Evolutionary conservation across 805 yeast species (phyloP).

Genomic region (Saturnispora saitoi): DNA sequence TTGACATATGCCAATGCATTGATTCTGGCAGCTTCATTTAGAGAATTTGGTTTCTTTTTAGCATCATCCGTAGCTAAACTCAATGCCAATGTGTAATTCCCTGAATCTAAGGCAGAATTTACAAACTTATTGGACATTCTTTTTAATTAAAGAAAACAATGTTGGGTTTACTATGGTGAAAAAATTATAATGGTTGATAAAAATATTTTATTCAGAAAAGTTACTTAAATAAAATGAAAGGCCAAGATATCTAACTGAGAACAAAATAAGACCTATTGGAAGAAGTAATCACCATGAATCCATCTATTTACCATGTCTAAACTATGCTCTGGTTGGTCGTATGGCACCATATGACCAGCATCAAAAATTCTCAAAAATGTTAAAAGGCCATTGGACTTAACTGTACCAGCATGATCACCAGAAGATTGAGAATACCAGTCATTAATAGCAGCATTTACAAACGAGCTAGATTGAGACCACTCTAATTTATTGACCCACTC

Average conservation of each 20-base stretch:
- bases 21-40: constrained; percentile 40
- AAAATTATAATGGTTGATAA: not conserved
- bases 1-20: constrained; percentile 31
- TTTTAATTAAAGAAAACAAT: not conserved
- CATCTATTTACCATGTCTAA: constrained; percentile 81
- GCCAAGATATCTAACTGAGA: no score
- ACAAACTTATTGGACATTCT: constrained; percentile 21
- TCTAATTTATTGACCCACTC: constrained; percentile 76
- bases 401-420: constrained; percentile 30
- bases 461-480: constrained; percentile 20
- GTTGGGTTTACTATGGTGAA: not conserved
- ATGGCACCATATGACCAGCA: constrained; percentile 97
- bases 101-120: constrained; percentile 27
- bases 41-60: constrained; percentile 48
- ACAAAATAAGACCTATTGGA: not conserved
- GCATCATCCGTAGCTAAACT: constrained; percentile 39
- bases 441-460: constrained; percentile 14
- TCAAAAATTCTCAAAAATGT: constrained; percentile 78
- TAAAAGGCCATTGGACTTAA: constrained; percentile 46
- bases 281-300: constrained; percentile 56
- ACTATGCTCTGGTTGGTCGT: constrained; percentile 72
- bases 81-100: constrained; percentile 47
- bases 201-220: not conserved
- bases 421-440: constrained; percentile 24
- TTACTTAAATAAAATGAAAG: not conserved